These are phyloP conservation scores for Fusarium siculi DNA, from an alignment of 2,329 filamentous ascomycete species.

Conservation along the genomic window DNA sequence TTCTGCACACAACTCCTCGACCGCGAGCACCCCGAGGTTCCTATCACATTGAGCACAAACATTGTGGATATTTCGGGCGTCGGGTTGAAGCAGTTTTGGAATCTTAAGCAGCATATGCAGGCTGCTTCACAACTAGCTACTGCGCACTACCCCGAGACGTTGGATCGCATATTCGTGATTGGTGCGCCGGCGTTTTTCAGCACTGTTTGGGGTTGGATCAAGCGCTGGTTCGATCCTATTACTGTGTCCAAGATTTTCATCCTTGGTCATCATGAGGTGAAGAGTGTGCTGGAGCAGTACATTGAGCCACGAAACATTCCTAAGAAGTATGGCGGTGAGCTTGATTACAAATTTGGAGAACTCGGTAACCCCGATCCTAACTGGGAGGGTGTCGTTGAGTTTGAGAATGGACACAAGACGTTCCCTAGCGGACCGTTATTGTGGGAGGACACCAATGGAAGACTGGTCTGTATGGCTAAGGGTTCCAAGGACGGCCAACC, in stretches of 20 bases:
- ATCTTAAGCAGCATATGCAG: conserved; percentile 93
- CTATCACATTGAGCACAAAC: conserved; percentile 91
- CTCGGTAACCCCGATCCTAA: conserved; percentile 76
- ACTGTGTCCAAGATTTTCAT: conserved; percentile 98
- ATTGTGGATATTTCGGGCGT: conserved; percentile 93
- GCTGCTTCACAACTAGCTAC: conserved; percentile 88
- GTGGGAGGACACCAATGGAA: conserved; percentile 62
- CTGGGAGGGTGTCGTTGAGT: conserved; percentile 61
- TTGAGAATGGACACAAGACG: conserved; percentile 62
- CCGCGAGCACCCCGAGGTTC: conserved; percentile 79
- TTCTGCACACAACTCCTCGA: conserved; percentile 80
- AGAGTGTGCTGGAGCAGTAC: conserved; percentile 80
- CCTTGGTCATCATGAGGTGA: conserved; percentile 76
- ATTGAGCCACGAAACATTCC: conserved; percentile 87
- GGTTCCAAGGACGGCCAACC: conserved; percentile 59
- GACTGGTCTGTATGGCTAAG: conserved; percentile 64
- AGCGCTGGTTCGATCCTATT: conserved; percentile 94
- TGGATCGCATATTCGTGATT: conserved; percentile 77
- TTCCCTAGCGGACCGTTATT: conserved; percentile 68
- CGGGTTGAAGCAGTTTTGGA: conserved; percentile 94
- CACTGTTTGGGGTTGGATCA: conserved; percentile 94
- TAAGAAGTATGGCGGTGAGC: conserved; percentile 86
- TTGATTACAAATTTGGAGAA: conserved; percentile 85
- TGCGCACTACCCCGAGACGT: conserved; percentile 92
- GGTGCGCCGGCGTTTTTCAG: conserved; percentile 92